Evolutionary conservation across 139 green algal genomes (phyloP).

Genomic region (Chlamydomonas schloesseri): DNA sequence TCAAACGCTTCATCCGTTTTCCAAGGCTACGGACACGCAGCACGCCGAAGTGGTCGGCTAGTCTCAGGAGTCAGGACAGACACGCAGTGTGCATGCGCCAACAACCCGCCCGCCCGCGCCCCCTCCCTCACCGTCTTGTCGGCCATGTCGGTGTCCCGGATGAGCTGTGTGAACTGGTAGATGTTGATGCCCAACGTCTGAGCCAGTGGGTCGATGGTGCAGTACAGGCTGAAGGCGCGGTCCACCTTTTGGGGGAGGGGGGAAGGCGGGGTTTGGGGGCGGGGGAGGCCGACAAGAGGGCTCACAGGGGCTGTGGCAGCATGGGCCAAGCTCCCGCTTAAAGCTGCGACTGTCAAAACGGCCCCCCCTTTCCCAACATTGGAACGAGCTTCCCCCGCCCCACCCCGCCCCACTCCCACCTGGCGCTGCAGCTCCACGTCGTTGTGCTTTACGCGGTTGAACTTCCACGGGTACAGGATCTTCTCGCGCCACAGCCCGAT

Average conservation of each 20-base stretch:
- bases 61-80: too few species aligned
- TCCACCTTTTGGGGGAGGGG: conserved; percentile 16
- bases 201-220: conserved; percentile 56
- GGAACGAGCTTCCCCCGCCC: too few species aligned
- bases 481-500: conserved; percentile 51
- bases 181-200: conserved; percentile 48
- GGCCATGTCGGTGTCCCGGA: conserved; percentile 39
- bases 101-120: background rate
- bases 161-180: conserved; percentile 40
- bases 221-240: conserved; percentile 57
- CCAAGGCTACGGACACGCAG: too few species aligned
- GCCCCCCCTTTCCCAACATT: too few species aligned
- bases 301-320: too few species aligned
- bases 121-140: conserved; percentile 34
- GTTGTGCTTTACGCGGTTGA: conserved; percentile 47
- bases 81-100: too few species aligned
- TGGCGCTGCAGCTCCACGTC: conserved; percentile 47
- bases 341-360: too few species aligned
- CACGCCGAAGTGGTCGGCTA: too few species aligned
- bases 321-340: too few species aligned
- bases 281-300: too few species aligned
- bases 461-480: conserved; percentile 51
- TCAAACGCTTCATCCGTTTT: too few species aligned
- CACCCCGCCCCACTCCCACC: too few species aligned
- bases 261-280: background rate